Base-by-base conservation (phyloP, 306 rosid species). In the Inga oerstediana region DNA sequence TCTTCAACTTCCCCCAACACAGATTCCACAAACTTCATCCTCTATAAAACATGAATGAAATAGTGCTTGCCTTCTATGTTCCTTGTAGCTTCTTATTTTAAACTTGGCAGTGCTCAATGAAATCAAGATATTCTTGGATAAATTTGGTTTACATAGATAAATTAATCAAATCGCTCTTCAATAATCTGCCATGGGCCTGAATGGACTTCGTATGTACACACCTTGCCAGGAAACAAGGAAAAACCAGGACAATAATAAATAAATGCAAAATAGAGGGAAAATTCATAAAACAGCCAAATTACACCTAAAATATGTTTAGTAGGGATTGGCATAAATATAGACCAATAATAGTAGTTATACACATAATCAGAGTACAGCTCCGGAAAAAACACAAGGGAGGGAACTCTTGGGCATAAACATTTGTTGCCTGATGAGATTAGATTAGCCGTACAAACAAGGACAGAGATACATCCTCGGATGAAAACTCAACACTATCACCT, bases 1-100 rank as follows among this genome's bases (percentile, higher is more conserved):
- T 77, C 89, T 73, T 74, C 80, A 45, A 32, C 72, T 80, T 77
- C 90, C 22, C 78, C 85, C 71, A 46, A 77, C 52, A 59, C 72
- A 43, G 79, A 72, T 27, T 72, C 76, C 59, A 46, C 10, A 22
- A 45, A 81, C 17, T 81, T 74, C 84, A 79, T 91, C 65, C 69
- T 87, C 84, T 82, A 74, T 86, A 44, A 74, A 78, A 82, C 34
- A 46, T 80, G 56, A 72, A 45, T 80, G 56, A 72, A 70, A 70
- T 69, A 58, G 13, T n/a, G 64, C 12, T 39, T 37, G 16, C 27
- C 19, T 70, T 65, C 39, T 65, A 5, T 32, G 43, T 32, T 32
- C 43, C 9, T 14, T 32, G 71, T 65, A 65, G 71, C 71, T 20
- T 41, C 52, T 69, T 69, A 69, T n/a, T 10, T 20, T 39, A 70